Conservation (phyloP, 2,329 filamentous ascomycete genomes). For the Ceratocystis cacaofunesta region DNA sequence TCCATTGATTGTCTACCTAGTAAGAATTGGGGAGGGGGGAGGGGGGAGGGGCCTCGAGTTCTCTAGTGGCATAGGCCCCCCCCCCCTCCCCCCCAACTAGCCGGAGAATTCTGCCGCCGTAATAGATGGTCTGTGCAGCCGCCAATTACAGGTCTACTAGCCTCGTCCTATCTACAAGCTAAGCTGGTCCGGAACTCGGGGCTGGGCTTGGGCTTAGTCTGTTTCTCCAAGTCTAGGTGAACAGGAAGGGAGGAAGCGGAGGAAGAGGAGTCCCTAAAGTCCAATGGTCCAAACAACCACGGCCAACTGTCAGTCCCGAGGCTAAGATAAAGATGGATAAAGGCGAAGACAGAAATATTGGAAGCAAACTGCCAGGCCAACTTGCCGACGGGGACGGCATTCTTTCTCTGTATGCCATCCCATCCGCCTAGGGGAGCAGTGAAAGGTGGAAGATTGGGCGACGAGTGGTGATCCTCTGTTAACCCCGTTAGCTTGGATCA, state of each 20-base stretch:
- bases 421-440: too few species aligned
- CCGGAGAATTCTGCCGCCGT: neutral
- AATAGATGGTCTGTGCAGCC: neutral
- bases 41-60: too few species aligned
- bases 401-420: too few species aligned
- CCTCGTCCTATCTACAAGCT: neutral
- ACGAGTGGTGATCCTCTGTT: too few species aligned
- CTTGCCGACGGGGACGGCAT: too few species aligned
- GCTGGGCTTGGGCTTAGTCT: neutral
- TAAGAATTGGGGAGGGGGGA: neutral
- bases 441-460: too few species aligned
- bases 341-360: too few species aligned
- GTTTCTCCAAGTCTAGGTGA: neutral
- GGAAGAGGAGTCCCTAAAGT: neutral
- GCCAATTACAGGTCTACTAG: neutral
- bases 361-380: too few species aligned
- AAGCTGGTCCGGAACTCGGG: neutral
- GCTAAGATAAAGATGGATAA: neutral
- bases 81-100: neutral
- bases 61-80: neutral
- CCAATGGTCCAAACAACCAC: neutral
- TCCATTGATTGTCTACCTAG: neutral
- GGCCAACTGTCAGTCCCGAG: neutral
- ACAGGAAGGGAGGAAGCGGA: too few species aligned
- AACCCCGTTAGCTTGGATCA: too few species aligned